These are phyloP conservation scores for Cladosporium sp. DNA, from an alignment of 2,329 filamentous ascomycete genomes.

Conservation along the genomic window DNA sequence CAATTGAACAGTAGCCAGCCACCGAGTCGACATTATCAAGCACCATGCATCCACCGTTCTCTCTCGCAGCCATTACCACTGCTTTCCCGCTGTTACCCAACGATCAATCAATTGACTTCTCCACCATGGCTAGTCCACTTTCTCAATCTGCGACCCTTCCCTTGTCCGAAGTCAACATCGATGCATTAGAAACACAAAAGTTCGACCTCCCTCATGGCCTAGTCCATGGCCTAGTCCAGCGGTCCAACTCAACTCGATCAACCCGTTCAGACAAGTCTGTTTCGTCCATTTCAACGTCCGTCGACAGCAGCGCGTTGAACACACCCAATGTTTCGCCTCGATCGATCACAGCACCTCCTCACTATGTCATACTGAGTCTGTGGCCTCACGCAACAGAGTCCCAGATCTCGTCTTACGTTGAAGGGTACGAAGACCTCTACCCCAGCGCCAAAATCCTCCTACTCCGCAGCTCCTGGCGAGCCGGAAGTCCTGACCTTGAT, in stretches of 20 bases:
- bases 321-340: conserved; percentile 10
- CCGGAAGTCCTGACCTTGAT: conserved; percentile 6
- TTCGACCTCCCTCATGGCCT: conserved; percentile 2
- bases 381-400: conserved; percentile 25
- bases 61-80: neutral
- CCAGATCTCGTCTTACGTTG: conserved; percentile 25
- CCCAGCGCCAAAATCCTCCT: conserved; percentile 22
- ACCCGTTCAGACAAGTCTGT: conserved; percentile 10
- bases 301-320: conserved; percentile 6
- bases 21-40: conserved; percentile 1
- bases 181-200: conserved; percentile 7
- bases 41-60: neutral
- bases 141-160: neutral
- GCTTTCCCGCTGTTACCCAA: neutral
- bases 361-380: conserved; percentile 24
- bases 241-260: conserved; percentile 10
- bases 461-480: conserved; percentile 16
- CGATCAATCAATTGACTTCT: neutral
- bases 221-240: conserved; percentile 3
- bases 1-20: conserved; percentile 3
- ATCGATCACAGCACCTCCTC: conserved; percentile 14
- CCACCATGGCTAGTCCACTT: neutral
- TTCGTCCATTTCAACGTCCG: conserved; percentile 7
- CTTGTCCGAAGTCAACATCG: conserved; percentile 8
- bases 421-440: conserved; percentile 25